These are phyloP conservation scores for Clonostachys solani DNA, from an alignment of 2,329 filamentous ascomycete species.

Conservation along the genomic window DNA sequence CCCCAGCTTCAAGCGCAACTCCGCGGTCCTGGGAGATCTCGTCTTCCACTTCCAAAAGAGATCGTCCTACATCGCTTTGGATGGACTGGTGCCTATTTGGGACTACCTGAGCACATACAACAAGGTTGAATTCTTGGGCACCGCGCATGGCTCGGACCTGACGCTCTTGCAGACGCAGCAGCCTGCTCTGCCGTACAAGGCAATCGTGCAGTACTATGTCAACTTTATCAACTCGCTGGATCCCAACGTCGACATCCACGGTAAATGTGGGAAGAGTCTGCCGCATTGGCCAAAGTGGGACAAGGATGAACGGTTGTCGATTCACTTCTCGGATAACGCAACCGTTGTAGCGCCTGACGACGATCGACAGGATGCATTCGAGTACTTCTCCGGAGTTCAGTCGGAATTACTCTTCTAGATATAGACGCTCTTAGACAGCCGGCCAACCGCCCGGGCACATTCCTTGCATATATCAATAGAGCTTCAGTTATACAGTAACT, in stretches of 20 bases:
- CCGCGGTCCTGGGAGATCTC: constrained; percentile 58
- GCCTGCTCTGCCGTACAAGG: constrained; percentile 40
- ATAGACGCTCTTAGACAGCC: too few species aligned
- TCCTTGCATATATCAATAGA: too few species aligned
- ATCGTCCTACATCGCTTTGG: constrained; percentile 36
- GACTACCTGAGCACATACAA: constrained; percentile 57
- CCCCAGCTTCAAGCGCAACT: constrained; percentile 60
- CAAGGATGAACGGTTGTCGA: constrained; percentile 41
- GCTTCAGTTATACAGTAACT: too few species aligned
- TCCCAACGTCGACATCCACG: constrained; percentile 35
- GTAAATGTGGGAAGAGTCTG: constrained; percentile 12
- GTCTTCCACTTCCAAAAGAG: constrained; percentile 37
- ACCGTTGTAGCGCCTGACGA: constrained; percentile 27
- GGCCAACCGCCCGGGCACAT: too few species aligned
- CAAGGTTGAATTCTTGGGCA: constrained; percentile 59
- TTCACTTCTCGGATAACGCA: constrained; percentile 28
- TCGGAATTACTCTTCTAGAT: too few species aligned
- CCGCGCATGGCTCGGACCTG: constrained; percentile 57
- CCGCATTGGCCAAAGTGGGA: constrained; percentile 32
- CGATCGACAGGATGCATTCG: not conserved
- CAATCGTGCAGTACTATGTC: constrained; percentile 53
- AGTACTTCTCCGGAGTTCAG: too few species aligned
- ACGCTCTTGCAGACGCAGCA: constrained; percentile 45
- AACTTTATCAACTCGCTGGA: constrained; percentile 53
- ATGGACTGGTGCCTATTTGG: constrained; percentile 45